Base-by-base conservation (phyloP, 805 yeast genomes). In the Candida argentea region DNA sequence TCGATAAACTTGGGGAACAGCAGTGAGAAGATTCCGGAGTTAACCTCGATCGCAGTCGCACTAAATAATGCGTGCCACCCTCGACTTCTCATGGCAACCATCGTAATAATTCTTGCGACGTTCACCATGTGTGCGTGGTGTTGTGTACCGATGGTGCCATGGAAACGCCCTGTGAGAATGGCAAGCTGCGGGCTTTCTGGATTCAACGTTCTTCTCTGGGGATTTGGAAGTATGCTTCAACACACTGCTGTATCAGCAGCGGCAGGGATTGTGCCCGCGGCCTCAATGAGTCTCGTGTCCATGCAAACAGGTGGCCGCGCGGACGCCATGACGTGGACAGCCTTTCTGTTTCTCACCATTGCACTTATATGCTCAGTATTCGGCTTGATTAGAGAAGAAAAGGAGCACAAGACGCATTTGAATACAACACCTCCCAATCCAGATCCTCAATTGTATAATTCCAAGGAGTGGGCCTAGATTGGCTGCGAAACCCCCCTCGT, bases 171-270 rank as follows among this genome's bases (percentile, higher is more conserved):
- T 27, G 24, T 58, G 44, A 14, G 50, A 39, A 33, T 51, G 38
- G 29, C 39, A 42, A 16, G 44, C 41, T 34, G 38, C 40, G 4
- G 67, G 16, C 50, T 67, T 12, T 17, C 27, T 12, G 47, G 60
- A 1, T 33, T 54, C 0, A 38, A 60, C 25, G 55, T 62, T 4
- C 43, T 75, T 3, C 24, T 74, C 2, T 75, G 81, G 79, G 82
- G 80, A 0, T 49, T 74, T 16, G 81, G 81, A 2, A 59, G 81
- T 1, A 73, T 76, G 69, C 65, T 80, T 57, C 65, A 66, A 27
- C 74, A 72, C 39, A 72, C 75, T 28, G 78, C 79, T 0, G 59
- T 64, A 0, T 55, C 54, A 21, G 52, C 76, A 3, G 61, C 69
- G 4, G 39, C 44, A 5, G 38, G 44, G n/a, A 42, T 75, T 18